phyloP scores from a whole-genome alignment of 2,329 filamentous ascomycete genomes.

The Aspergillus pseudonomiae region DNA sequence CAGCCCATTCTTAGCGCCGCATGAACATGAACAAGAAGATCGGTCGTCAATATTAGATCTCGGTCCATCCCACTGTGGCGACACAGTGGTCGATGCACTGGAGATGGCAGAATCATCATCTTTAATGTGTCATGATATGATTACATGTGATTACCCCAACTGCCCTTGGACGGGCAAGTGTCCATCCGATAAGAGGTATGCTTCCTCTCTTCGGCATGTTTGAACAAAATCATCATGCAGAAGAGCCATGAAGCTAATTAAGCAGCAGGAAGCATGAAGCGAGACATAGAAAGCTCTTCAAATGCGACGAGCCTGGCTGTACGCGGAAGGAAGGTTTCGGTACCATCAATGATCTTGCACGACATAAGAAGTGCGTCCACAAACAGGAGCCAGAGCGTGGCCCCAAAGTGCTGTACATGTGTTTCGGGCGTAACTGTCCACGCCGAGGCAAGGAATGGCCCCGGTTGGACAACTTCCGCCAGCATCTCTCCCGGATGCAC shows the following conservation, averaged over 20 bases:
- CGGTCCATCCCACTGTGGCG: conserved; percentile 10
- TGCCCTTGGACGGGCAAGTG: conserved; percentile 43
- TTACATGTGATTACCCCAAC: conserved; percentile 34
- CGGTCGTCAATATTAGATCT: conserved; percentile 23
- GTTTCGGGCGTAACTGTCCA: conserved; percentile 59
- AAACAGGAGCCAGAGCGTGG: conserved; percentile 49
- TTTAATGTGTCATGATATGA: conserved; percentile 48
- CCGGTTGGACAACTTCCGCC: conserved; percentile 82
- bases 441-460: conserved; percentile 73
- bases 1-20: conserved; percentile 28
- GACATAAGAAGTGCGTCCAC: conserved; percentile 77
- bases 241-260: not conserved
- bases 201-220: not conserved
- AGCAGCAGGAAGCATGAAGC: conserved; percentile 71
- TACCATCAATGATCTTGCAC: conserved; percentile 77
- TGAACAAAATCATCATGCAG: no score
- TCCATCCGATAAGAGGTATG: conserved; percentile 45
- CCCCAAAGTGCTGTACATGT: conserved; percentile 60
- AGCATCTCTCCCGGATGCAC: conserved; percentile 75
- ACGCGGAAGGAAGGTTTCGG: conserved; percentile 68
- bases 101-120: conserved; percentile 54
- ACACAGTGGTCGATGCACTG: conserved; percentile 36
- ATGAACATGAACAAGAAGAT: conserved; percentile 29
- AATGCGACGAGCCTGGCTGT: conserved; percentile 64
- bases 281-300: conserved; percentile 69